A percentile compares a stretch with the other conserved stretches of the same genome.
Evolutionary conservation across 805 yeast species (phyloP).

Genomic region (Millerago galiae): DNA sequence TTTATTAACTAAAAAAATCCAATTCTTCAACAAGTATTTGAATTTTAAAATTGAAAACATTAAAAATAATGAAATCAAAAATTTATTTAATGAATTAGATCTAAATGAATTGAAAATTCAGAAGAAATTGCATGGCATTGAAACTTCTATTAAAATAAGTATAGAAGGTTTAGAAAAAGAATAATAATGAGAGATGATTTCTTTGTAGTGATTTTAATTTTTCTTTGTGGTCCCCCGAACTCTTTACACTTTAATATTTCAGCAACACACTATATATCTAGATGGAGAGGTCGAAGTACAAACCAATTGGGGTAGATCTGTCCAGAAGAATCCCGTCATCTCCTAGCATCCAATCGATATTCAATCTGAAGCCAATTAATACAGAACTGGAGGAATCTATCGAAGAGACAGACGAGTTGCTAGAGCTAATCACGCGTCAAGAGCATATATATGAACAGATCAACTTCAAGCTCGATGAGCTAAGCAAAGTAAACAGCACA

Average conservation of each 20-base stretch:
- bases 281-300: neutral
- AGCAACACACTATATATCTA: too few species aligned
- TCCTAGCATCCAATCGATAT: neutral
- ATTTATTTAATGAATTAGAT: neutral
- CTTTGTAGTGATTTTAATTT: too few species aligned
- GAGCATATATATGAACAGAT: neutral
- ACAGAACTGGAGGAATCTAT: neutral
- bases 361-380: neutral
- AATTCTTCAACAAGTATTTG: neutral
- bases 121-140: neutral
- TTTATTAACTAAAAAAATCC: neutral
- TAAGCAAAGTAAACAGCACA: neutral
- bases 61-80: neutral
- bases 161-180: neutral
- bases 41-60: neutral
- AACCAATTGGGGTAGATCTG: neutral
- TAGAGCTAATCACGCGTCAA: neutral
- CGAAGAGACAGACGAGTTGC: neutral
- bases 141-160: neutral
- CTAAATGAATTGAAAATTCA: neutral
- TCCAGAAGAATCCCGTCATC: neutral
- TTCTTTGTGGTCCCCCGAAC: too few species aligned
- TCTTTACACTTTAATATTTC: too few species aligned
- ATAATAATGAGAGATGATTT: neutral
- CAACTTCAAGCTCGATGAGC: neutral